Base-by-base conservation (phyloP, 73 alveolate genomes). In the Paramecium sexaurelia region DNA sequence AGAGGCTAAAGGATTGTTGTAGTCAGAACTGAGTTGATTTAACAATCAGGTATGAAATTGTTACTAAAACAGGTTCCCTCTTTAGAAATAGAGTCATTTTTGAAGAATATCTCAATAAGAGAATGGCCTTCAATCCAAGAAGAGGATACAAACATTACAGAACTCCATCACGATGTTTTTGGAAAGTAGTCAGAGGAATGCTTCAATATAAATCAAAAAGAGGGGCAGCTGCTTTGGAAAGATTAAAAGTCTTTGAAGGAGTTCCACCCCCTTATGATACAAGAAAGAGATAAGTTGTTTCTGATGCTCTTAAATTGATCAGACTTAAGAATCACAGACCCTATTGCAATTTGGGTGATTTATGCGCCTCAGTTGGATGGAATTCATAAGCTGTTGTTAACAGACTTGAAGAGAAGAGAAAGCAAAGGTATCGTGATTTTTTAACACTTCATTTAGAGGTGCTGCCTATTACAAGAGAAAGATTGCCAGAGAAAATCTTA, bases 201-300 rank as follows among this genome's bases (percentile, higher is more conserved):
- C 95, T 97, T 69, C 99, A 99, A 27, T 98, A 98, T 94, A 98
- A 98, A 96, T 97, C 99, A 32, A 96, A 99, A 41, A 93, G 97
- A 68, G 99, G 99, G 15, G 97, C 96, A 29, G 98, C 97, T 20
- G 99, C 99, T 61, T 94, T 98, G 68, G 99, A 61, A 36, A 84
- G 93, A 78, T 92, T 96, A 24, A 97, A 98, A 98, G 92, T 97
- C 33, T 98, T 98, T 93, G 99, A 98, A 93, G 99, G 99, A 66
- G 95, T 98, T 92, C 99, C 99, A n/a, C 95, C 93, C 87, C 99
- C 99, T 5, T 98, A 97, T 71, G 99, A 95, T 94, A 95, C 93
- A 24, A 95, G 92, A 95, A 97, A 97, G 97, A 96, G 97, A 94
- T 85, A 96, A 95, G 99, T 97, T 85, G 97, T 96, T 85, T 98